These are phyloP conservation scores for Spencermartinsiella europaea DNA, from an alignment of 805 yeast species.

Conservation along the genomic window DNA sequence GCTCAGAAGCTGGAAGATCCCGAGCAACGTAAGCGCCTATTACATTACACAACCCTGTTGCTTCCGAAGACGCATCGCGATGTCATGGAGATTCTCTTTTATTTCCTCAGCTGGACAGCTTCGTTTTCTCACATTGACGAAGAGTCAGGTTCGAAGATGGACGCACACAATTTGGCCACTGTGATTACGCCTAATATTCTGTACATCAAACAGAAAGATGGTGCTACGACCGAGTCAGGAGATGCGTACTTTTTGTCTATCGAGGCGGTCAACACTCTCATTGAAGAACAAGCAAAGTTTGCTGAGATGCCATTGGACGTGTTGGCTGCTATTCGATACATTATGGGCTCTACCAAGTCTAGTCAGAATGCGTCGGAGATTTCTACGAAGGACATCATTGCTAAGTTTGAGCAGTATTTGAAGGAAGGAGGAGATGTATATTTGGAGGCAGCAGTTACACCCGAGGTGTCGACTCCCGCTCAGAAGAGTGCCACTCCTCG, in stretches of 20 bases:
- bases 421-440: slow-evolving; percentile 4
- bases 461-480: slow-evolving; percentile 2
- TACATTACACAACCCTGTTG: slow-evolving; percentile 65
- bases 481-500: not conserved
- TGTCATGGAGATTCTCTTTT: slow-evolving; percentile 75
- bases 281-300: slow-evolving; percentile 74
- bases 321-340: slow-evolving; percentile 33
- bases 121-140: slow-evolving; percentile 92
- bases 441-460: not conserved
- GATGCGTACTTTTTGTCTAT: slow-evolving; percentile 73
- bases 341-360: slow-evolving; percentile 39
- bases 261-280: slow-evolving; percentile 80
- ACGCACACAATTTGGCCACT: slow-evolving; percentile 88
- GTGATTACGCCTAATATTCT: slow-evolving; percentile 91
- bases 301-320: slow-evolving; percentile 70
- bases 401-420: slow-evolving; percentile 19
- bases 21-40: slow-evolving; percentile 45
- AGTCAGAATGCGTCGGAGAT: slow-evolving; percentile 18
- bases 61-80: slow-evolving; percentile 80
- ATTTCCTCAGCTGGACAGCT: slow-evolving; percentile 91
- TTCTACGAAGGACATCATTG: slow-evolving; percentile 26
- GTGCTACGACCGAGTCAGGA: slow-evolving; percentile 20
- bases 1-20: slow-evolving; percentile 41
- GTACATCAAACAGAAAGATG: slow-evolving; percentile 41
- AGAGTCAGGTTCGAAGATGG: slow-evolving; percentile 92